Evolutionary conservation across 257 asterid species (phyloP).

Genomic region (Rehmannia glutinosa): DNA sequence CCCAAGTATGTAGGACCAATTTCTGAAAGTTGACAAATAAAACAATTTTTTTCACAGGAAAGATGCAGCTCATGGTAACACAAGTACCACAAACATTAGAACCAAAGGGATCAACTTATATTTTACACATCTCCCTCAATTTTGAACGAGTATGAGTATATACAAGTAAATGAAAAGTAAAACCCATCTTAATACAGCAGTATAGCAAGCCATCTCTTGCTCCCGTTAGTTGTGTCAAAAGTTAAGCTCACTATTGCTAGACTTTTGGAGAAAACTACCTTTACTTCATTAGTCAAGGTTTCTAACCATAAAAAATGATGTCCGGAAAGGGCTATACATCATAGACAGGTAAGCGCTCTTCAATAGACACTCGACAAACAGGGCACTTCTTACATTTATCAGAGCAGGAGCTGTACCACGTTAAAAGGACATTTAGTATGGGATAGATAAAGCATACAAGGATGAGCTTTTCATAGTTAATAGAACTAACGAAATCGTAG

Average conservation of each 20-base stretch:
- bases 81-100: background rate
- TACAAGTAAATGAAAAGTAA: slow-evolving; percentile 18
- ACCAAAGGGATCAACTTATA: slow-evolving; percentile 18
- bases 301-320: slow-evolving; percentile 12
- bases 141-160: slow-evolving; percentile 23
- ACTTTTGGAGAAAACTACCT: slow-evolving; percentile 15
- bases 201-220: slow-evolving; percentile 23
- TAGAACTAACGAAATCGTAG: background rate
- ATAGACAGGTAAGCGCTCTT: slow-evolving; percentile 84
- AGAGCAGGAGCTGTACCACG: slow-evolving; percentile 64
- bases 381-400: slow-evolving; percentile 92
- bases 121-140: slow-evolving; percentile 33
- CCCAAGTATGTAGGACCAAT: too few species aligned
- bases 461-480: background rate
- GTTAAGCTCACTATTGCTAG: slow-evolving; percentile 19
- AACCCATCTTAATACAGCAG: slow-evolving; percentile 9
- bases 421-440: slow-evolving; percentile 7
- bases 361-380: slow-evolving; percentile 65
- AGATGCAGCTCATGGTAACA: background rate
- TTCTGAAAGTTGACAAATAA: too few species aligned
- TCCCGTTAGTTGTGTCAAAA: slow-evolving; percentile 36
- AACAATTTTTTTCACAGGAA: background rate
- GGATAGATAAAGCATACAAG: background rate
- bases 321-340: slow-evolving; percentile 63
- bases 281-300: slow-evolving; percentile 21